Percentiles rank a stretch among this genome's conserved stretches.
phyloP scores from a whole-genome alignment of 768 basidiomycete genomes.

The Hysterangium stoloniferum region DNA sequence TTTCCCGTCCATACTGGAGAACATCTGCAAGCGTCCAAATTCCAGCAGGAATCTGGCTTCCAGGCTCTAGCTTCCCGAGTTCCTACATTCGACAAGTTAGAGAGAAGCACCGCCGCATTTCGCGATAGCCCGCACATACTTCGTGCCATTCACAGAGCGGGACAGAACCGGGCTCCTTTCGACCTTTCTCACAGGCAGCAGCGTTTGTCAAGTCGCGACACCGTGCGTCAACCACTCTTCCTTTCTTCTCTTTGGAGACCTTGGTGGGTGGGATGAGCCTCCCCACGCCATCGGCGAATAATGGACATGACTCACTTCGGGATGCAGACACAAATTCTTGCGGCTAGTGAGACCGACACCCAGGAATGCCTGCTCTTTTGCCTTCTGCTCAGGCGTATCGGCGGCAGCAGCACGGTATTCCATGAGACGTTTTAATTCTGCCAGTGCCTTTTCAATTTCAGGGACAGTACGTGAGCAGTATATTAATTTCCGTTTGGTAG shows the following conservation, averaged over 20 bases:
- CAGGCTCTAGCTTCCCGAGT: slow-evolving; percentile 73
- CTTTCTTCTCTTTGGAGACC: slow-evolving; percentile 98
- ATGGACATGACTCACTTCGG: slow-evolving; percentile 49
- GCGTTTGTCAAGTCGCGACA: slow-evolving; percentile 93
- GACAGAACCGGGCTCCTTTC: slow-evolving; percentile 81
- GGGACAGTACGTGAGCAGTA: slow-evolving; percentile 99
- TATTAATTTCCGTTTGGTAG: slow-evolving; percentile 86
- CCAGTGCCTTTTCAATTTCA: slow-evolving; percentile 96
- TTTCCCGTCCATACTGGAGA: slow-evolving; percentile 78
- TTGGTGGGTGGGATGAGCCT: slow-evolving; percentile 23
- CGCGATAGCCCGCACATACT: slow-evolving; percentile 37
- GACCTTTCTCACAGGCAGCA: slow-evolving; percentile 72
- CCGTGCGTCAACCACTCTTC: slow-evolving; percentile 91
- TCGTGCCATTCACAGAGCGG: slow-evolving; percentile 95
- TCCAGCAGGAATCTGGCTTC: slow-evolving; percentile 73
- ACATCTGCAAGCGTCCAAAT: slow-evolving; percentile 95
- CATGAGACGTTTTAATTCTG: slow-evolving; percentile 91
- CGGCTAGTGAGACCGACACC: slow-evolving; percentile 92
- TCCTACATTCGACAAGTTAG: slow-evolving; percentile 42
- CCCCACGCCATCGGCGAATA: background rate
- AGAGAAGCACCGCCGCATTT: background rate
- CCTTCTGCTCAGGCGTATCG: slow-evolving; percentile 64
- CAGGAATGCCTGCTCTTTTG: slow-evolving; percentile 74
- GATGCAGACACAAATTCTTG: slow-evolving; percentile 94
- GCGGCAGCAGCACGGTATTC: slow-evolving; percentile 71